phyloP scores from a whole-genome alignment of 164 flowering plant species.

The Taxillus chinensis region DNA sequence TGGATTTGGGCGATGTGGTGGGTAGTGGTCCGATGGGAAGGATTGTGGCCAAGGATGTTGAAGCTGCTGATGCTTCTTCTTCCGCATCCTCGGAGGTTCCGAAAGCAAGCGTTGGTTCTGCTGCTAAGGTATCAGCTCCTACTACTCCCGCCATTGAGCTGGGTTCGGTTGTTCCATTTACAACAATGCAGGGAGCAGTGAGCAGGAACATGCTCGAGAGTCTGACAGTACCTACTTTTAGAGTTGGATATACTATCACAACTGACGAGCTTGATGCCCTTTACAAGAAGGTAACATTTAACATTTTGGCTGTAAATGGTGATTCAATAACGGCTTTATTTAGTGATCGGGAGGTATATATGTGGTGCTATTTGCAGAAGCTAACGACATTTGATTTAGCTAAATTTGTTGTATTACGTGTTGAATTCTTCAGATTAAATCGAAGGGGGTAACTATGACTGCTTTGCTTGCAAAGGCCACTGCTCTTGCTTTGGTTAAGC shows the following conservation, averaged over 20 bases:
- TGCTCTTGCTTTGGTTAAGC: slow-evolving; percentile 85
- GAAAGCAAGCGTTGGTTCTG: slow-evolving; percentile 7
- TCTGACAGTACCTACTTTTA: slow-evolving; percentile 72
- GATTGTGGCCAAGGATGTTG: slow-evolving; percentile 91
- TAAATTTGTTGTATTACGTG: not conserved
- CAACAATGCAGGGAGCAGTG: slow-evolving; percentile 93
- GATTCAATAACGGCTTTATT: not conserved
- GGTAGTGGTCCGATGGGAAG: slow-evolving; percentile 91
- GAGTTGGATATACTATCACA: slow-evolving; percentile 88
- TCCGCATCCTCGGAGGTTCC: slow-evolving; percentile 13
- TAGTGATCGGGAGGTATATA: no score
- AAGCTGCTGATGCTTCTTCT: slow-evolving; percentile 38
- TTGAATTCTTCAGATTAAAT: slow-evolving; percentile 47
- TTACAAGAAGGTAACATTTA: slow-evolving; percentile 77
- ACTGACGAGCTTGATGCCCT: slow-evolving; percentile 84
- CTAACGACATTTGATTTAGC: not conserved
- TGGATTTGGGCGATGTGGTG: slow-evolving; percentile 51
- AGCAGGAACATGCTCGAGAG: slow-evolving; percentile 94
- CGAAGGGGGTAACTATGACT: slow-evolving; percentile 98
- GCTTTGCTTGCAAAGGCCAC: slow-evolving; percentile 97
- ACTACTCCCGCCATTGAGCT: slow-evolving; percentile 25
- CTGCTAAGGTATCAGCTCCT: not conserved
- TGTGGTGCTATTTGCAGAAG: no score
- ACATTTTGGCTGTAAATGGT: not conserved
- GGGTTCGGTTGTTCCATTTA: slow-evolving; percentile 64